Evolutionary conservation across 2,329 filamentous ascomycete species (phyloP).

Genomic region (Trichophyton rubrum): DNA sequence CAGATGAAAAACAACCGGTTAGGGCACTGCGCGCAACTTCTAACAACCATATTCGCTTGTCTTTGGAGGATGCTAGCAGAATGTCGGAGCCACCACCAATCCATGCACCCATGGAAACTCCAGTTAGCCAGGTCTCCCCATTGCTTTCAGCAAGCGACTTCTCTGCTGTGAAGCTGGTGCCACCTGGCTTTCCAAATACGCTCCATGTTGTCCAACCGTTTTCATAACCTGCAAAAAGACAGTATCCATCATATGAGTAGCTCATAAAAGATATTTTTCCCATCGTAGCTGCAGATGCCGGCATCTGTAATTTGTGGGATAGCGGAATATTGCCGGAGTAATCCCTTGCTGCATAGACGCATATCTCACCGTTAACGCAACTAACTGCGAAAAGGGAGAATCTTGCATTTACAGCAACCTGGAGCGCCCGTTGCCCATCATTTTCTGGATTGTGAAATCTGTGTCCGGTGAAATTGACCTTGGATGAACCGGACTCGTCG

Average conservation of each 20-base stretch:
- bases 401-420: conserved; percentile 77
- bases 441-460: conserved; percentile 69
- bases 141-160: conserved; percentile 51
- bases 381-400: conserved; percentile 89
- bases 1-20: conserved; percentile 78
- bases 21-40: conserved; percentile 93
- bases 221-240: conserved; percentile 84
- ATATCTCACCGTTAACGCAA: conserved; percentile 63
- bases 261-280: conserved; percentile 61
- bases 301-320: conserved; percentile 64
- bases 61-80: conserved; percentile 55
- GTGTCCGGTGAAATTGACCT: conserved; percentile 73
- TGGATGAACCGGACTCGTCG: conserved; percentile 37
- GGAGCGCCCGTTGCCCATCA: conserved; percentile 50
- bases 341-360: conserved; percentile 85
- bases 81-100: conserved; percentile 78
- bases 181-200: conserved; percentile 84
- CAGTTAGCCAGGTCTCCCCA: conserved; percentile 71
- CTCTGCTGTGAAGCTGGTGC: conserved; percentile 68
- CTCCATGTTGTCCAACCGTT: conserved; percentile 95
- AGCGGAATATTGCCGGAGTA: conserved; percentile 84
- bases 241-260: conserved; percentile 94
- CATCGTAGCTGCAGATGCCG: conserved; percentile 53
- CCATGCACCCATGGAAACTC: conserved; percentile 69
- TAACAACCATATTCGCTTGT: conserved; percentile 71